phyloP scores from a whole-genome alignment of 139 green algal species.

The Coelastrella sp. region DNA sequence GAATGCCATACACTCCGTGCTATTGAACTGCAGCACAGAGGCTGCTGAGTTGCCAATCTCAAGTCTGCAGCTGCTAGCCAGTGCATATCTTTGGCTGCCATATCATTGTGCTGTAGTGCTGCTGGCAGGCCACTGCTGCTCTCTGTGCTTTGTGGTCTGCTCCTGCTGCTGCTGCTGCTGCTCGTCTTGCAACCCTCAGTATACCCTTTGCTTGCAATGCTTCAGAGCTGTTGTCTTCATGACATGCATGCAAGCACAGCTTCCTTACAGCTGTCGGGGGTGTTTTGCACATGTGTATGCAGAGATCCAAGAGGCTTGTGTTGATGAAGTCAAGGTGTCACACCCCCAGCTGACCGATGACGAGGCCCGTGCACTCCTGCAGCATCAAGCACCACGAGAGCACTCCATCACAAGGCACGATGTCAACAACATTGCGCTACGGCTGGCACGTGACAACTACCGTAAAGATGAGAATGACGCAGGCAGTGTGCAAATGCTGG shows the following conservation, averaged over 20 bases:
- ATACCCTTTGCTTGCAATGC: not conserved
- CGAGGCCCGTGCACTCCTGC: not conserved
- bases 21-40: too few relatives aligned
- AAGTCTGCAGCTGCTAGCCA: too few relatives aligned
- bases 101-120: too few relatives aligned
- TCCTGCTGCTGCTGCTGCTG: too few relatives aligned
- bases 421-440: not conserved
- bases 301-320: not conserved
- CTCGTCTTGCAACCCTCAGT: too few relatives aligned
- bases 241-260: not conserved
- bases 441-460: not conserved
- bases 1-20: too few relatives aligned
- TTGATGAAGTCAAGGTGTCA: not conserved
- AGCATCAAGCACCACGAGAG: not conserved
- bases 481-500: not conserved
- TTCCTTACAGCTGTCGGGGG: not conserved
- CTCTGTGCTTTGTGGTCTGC: too few relatives aligned
- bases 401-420: not conserved
- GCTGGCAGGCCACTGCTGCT: too few relatives aligned
- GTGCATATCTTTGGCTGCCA: too few relatives aligned
- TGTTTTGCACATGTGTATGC: not conserved
- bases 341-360: not conserved
- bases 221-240: not conserved
- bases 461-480: not conserved
- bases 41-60: too few relatives aligned